A percentile compares a stretch with the other conserved stretches of the same genome.
These are phyloP conservation scores for Acacia crassicarpa DNA, from an alignment of 306 rosid species.

Conservation along the genomic window DNA sequence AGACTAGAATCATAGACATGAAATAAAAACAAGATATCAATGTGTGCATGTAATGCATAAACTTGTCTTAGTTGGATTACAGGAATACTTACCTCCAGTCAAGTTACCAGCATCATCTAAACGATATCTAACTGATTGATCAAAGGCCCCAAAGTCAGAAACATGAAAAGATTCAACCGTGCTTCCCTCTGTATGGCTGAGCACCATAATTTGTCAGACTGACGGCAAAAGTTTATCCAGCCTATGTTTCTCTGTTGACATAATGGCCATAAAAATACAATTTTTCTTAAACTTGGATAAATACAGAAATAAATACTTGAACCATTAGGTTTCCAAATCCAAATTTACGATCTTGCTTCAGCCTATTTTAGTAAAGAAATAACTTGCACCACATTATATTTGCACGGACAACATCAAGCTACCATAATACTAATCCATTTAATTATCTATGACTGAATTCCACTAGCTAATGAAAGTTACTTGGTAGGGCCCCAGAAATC, in stretches of 20 bases:
- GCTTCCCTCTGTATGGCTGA: conserved; percentile 41
- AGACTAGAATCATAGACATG: conserved; percentile 20
- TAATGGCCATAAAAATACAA: background rate
- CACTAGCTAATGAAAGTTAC: background rate
- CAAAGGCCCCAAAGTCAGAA: conserved; percentile 40
- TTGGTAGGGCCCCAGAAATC: background rate
- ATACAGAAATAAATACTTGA: background rate
- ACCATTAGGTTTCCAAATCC: background rate
- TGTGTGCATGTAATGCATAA: background rate
- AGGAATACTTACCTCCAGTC: conserved; percentile 38
- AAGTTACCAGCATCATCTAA: conserved; percentile 28
- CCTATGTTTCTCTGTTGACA: conserved; percentile 1
- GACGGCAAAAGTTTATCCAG: background rate
- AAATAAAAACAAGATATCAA: background rate
- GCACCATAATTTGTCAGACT: conserved; percentile 20
- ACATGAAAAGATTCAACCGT: conserved; percentile 34
- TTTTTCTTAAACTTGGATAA: background rate
- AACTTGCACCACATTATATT: background rate
- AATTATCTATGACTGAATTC: background rate
- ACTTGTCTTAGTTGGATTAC: background rate
- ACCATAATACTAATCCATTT: background rate
- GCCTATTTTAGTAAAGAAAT: background rate
- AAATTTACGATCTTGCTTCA: background rate
- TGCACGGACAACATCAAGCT: background rate
- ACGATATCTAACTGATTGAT: conserved; percentile 34